These are phyloP conservation scores for Cornus suecica DNA, from an alignment of 148 eudicot genomes.

Conservation along the genomic window DNA sequence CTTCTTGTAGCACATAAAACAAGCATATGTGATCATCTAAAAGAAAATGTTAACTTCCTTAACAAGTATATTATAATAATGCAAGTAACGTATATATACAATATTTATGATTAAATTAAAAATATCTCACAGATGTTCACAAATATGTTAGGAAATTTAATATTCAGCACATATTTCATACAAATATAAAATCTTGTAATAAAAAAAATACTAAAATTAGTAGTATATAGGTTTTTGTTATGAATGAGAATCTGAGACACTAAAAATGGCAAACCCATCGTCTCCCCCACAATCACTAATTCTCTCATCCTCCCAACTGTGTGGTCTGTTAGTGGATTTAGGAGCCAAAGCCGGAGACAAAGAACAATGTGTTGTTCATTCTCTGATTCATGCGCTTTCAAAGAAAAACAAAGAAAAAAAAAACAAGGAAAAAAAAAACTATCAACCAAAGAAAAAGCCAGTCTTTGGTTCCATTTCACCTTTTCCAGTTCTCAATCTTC, in stretches of 20 bases:
- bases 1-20: too few species aligned
- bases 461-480: conserved; percentile 10
- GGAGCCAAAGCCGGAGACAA: conserved; percentile 51
- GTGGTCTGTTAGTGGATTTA: conserved; percentile 44
- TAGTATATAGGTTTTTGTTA: conserved; percentile 6
- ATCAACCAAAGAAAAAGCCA: conserved; percentile 13
- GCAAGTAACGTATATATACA: too few species aligned
- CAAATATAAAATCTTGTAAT: too few species aligned
- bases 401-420: conserved; percentile 17
- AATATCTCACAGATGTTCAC: too few species aligned
- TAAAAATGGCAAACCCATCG: conserved; percentile 25
- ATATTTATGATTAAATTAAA: too few species aligned
- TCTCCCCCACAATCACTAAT: conserved; percentile 26
- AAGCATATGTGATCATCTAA: too few species aligned
- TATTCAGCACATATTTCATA: too few species aligned
- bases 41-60: too few species aligned
- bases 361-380: conserved; percentile 26
- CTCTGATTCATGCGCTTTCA: conserved; percentile 34
- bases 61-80: too few species aligned
- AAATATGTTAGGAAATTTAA: too few species aligned
- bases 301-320: conserved; percentile 47
- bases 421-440: conserved; percentile 1
- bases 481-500: conserved; percentile 17
- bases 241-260: conserved; percentile 26
- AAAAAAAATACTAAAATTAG: conserved; percentile 7